Percentiles rank a stretch among this genome's conserved stretches.
Evolutionary conservation across 2,329 filamentous ascomycete genomes (phyloP).

Genomic region (Claviceps paspali): DNA sequence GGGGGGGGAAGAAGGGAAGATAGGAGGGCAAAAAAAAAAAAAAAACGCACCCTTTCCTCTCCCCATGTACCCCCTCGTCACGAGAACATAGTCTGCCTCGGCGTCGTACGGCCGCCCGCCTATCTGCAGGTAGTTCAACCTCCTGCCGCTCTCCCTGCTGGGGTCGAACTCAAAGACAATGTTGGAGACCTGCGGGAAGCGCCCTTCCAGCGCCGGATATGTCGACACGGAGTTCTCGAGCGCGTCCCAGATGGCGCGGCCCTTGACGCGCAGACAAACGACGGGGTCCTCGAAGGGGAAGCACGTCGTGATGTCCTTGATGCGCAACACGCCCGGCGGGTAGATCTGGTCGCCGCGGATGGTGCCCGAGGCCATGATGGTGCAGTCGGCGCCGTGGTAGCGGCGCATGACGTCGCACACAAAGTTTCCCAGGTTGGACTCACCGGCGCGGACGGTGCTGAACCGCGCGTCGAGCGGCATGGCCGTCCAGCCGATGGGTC

Average conservation of each 20-base stretch:
- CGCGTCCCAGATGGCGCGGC: slow-evolving; percentile 60
- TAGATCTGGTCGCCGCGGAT: slow-evolving; percentile 84
- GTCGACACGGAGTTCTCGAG: slow-evolving; percentile 70
- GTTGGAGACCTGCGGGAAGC: slow-evolving; percentile 78
- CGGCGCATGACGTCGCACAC: slow-evolving; percentile 82
- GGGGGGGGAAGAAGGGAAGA: not conserved
- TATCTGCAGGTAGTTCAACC: slow-evolving; percentile 49
- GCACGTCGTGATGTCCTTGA: slow-evolving; percentile 76
- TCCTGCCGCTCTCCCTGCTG: slow-evolving; percentile 38
- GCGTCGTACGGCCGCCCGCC: slow-evolving; percentile 45
- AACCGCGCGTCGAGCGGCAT: slow-evolving; percentile 76
- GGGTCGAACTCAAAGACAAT: slow-evolving; percentile 64
- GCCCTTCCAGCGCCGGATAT: slow-evolving; percentile 69
- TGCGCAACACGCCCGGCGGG: slow-evolving; percentile 57
- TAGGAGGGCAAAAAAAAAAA: not conserved
- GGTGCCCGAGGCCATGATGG: slow-evolving; percentile 72
- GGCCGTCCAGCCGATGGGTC: slow-evolving; percentile 70
- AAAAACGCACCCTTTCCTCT: slow-evolving; percentile 47
- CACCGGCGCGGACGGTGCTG: slow-evolving; percentile 58
- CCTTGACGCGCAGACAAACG: slow-evolving; percentile 57
- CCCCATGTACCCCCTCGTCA: slow-evolving; percentile 78
- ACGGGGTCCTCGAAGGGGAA: slow-evolving; percentile 90
- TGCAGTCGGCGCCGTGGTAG: slow-evolving; percentile 68
- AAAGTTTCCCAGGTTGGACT: slow-evolving; percentile 82
- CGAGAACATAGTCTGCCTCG: slow-evolving; percentile 52